These are phyloP conservation scores for Monosporascus sp. DNA, from an alignment of 2,329 filamentous ascomycete species.

Conservation along the genomic window DNA sequence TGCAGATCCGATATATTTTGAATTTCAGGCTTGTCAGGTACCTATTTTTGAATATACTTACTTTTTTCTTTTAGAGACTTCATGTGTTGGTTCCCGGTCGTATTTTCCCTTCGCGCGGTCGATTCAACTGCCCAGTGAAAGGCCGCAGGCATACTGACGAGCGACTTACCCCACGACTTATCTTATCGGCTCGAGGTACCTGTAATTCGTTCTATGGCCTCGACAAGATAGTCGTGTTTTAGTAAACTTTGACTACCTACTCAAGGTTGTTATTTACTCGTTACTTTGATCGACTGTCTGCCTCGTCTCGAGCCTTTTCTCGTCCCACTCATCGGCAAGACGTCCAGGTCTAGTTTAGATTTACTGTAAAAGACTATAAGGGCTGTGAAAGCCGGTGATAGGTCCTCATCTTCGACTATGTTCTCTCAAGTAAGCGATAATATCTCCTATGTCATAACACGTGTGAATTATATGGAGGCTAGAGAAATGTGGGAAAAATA, in stretches of 20 bases:
- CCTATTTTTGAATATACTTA: not conserved
- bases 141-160: not conserved
- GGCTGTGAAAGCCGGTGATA: not conserved
- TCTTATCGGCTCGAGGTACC: conserved; percentile 4
- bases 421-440: conserved; percentile 10
- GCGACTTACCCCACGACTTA: conserved; percentile 4
- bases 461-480: no score
- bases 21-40: not conserved
- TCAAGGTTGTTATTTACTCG: no score
- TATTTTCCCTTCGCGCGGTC: not conserved
- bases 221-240: no score
- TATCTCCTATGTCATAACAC: not conserved
- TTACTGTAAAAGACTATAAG: not conserved
- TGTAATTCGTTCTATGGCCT: not conserved
- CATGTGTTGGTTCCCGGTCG: no score
- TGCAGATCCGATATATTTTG: not conserved
- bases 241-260: no score
- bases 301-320: no score
- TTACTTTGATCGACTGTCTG: no score
- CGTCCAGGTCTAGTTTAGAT: not conserved
- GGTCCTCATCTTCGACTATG: conserved; percentile 3
- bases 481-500: no score
- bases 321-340: no score
- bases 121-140: not conserved
- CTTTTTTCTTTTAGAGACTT: no score